These are phyloP conservation scores for Aureobasidium lini DNA, from an alignment of 2,329 filamentous ascomycete species.

Conservation along the genomic window DNA sequence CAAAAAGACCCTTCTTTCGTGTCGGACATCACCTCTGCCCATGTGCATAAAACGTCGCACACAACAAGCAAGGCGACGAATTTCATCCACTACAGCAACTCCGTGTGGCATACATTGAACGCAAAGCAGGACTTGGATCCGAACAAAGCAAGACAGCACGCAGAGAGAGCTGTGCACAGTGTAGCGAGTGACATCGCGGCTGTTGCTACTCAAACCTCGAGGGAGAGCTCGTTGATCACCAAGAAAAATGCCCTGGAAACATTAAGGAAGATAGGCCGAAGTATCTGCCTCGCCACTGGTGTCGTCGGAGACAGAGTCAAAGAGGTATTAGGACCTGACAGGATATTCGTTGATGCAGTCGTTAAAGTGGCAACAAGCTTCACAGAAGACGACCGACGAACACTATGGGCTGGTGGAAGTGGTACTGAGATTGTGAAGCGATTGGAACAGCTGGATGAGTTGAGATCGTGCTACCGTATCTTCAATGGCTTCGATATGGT, in stretches of 20 bases:
- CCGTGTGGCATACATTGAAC: conserved; percentile 1
- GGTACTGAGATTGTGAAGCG: neutral
- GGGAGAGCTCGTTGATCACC: neutral
- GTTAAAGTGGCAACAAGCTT: neutral
- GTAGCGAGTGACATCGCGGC: neutral
- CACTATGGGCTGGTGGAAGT: neutral
- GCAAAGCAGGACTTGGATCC: neutral
- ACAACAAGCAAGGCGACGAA: neutral
- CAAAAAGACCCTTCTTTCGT: neutral
- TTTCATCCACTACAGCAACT: conserved; percentile 7
- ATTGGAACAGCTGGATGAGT: neutral
- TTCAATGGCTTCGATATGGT: neutral
- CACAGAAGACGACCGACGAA: neutral
- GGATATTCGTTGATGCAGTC: neutral
- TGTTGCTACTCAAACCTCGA: neutral
- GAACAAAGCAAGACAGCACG: neutral
- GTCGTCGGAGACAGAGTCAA: neutral
- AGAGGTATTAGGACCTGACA: neutral
- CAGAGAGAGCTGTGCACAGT: neutral
- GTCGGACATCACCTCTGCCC: neutral
- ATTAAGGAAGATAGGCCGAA: neutral
- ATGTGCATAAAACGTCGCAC: neutral
- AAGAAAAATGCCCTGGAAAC: conserved; percentile 4
- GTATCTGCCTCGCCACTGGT: neutral
- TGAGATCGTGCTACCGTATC: neutral